Conservation (phyloP, 139 green algal species). For the Eudorina sp. region DNA sequence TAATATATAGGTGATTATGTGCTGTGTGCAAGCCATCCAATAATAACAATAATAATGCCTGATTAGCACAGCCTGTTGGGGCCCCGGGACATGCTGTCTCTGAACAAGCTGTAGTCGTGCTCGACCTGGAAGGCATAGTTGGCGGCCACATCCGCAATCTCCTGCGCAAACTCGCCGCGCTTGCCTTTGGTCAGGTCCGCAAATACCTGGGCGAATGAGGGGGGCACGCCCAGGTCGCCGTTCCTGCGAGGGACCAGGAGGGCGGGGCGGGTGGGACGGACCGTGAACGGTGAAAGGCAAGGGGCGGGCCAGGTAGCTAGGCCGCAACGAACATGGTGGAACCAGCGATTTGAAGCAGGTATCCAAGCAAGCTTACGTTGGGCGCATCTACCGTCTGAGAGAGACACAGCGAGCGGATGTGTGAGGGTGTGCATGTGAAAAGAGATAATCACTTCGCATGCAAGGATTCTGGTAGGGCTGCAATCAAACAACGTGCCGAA, state of each 20-base stretch:
- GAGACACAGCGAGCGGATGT: not conserved
- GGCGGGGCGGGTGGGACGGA: not conserved
- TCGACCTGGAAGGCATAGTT: not conserved
- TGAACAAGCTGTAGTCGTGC: constrained; percentile 4
- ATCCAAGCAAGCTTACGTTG: too few species aligned
- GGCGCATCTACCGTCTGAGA: too few species aligned
- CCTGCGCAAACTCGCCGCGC: not conserved
- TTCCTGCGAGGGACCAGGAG: not conserved
- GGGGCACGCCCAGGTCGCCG: not conserved
- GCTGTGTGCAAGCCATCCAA: too few species aligned
- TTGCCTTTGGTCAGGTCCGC: not conserved
- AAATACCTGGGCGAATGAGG: not conserved
- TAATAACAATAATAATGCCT: not conserved
- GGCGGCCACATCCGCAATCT: not conserved
- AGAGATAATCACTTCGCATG: too few species aligned
- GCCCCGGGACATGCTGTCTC: not conserved
- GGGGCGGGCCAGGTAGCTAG: not conserved
- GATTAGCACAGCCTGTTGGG: not conserved
- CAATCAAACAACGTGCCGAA: too few species aligned
- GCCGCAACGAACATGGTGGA: not conserved
- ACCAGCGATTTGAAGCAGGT: too few species aligned
- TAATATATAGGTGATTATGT: too few species aligned
- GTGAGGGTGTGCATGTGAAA: not conserved
- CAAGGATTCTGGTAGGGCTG: too few species aligned
- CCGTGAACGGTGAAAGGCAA: not conserved